phyloP scores from a whole-genome alignment of 2,329 filamentous ascomycete species.

The Thermothelomyces thermophilus region DNA sequence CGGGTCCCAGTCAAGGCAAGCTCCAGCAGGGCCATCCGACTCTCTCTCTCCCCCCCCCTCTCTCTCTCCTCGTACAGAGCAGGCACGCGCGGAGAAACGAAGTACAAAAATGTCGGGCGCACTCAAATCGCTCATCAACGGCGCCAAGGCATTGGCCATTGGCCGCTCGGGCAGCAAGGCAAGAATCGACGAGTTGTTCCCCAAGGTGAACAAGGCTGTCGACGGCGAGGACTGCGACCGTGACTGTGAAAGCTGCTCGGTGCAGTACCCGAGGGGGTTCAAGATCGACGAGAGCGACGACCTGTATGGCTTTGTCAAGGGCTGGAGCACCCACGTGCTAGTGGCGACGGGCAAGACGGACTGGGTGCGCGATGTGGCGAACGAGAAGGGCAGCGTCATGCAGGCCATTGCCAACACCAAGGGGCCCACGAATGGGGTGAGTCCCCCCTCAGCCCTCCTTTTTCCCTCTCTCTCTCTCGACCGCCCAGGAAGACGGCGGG shows the following conservation, averaged over 20 bases:
- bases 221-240: slow-evolving; percentile 86
- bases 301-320: slow-evolving; percentile 79
- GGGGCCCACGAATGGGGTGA: slow-evolving; percentile 62
- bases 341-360: slow-evolving; percentile 95
- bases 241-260: slow-evolving; percentile 76
- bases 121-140: slow-evolving; percentile 24
- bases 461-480: background rate
- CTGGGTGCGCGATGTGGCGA: slow-evolving; percentile 82
- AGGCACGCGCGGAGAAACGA: background rate
- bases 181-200: slow-evolving; percentile 53
- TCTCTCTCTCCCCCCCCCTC: background rate
- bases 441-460: slow-evolving; percentile 27
- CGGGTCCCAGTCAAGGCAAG: background rate
- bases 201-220: slow-evolving; percentile 62
- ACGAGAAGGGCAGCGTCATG: slow-evolving; percentile 84
- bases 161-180: slow-evolving; percentile 25
- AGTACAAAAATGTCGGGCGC: slow-evolving; percentile 13
- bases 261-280: slow-evolving; percentile 66
- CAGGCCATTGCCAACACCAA: slow-evolving; percentile 57
- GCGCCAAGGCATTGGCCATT: slow-evolving; percentile 24
- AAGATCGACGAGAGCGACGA: slow-evolving; percentile 71
- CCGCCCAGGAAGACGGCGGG: background rate
- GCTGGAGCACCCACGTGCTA: slow-evolving; percentile 82
- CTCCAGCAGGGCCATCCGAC: background rate
- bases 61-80: background rate